Conservation (phyloP, 78 protist genomes). For the Paulinella micropora region DNA sequence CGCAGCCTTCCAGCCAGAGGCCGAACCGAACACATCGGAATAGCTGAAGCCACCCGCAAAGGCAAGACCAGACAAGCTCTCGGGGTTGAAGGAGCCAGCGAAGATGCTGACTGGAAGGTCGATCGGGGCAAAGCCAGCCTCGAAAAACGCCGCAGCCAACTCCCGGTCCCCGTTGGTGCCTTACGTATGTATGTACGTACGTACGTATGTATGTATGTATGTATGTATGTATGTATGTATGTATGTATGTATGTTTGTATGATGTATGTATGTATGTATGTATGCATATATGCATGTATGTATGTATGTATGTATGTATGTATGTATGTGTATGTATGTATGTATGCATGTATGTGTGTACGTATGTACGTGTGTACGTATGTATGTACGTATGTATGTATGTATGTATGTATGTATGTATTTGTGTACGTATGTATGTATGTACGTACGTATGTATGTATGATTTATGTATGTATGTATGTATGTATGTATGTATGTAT, state of each 20-base stretch:
- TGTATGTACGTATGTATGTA: neutral
- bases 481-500: too few species aligned
- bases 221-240: neutral
- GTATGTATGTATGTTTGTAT: neutral
- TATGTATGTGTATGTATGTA: neutral
- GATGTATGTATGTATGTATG: neutral
- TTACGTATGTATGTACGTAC: conserved; percentile 24
- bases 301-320: neutral
- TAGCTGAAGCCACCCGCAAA: conserved; percentile 78
- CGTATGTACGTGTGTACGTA: neutral
- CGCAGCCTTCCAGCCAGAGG: conserved; percentile 76
- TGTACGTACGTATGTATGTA: neutral
- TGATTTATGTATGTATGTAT: neutral
- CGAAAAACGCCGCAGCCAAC: conserved; percentile 61
- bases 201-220: neutral
- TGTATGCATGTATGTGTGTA: neutral
- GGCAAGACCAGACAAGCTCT: conserved; percentile 62
- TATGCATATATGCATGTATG: neutral
- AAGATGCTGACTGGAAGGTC: conserved; percentile 50
- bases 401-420: neutral
- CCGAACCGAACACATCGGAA: conserved; percentile 69
- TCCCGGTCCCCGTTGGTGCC: conserved; percentile 79
- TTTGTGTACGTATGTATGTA: neutral
- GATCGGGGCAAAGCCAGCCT: conserved; percentile 61
- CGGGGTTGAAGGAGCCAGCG: conserved; percentile 29